Percentiles rank a stretch among this genome's conserved stretches.
These are phyloP conservation scores for Geotrichum europaeum DNA, from an alignment of 1,139 yeast species.

Conservation along the genomic window DNA sequence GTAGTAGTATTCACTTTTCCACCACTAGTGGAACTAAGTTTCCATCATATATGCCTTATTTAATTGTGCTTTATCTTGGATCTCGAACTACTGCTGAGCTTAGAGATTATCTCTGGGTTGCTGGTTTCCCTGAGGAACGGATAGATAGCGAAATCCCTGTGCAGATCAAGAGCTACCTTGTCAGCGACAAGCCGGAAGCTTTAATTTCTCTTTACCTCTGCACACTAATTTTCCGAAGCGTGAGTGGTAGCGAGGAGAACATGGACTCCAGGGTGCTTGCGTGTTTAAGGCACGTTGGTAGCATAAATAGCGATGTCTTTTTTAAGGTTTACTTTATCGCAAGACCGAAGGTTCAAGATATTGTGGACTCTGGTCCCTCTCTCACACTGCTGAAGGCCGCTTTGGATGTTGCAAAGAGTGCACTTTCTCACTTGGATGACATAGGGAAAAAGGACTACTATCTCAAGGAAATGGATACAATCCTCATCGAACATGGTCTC, in stretches of 20 bases:
- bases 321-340: conserved; percentile 14
- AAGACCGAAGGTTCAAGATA: conserved; percentile 13
- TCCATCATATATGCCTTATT: conserved; percentile 38
- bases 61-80: conserved; percentile 52
- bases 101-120: conserved; percentile 41
- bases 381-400: conserved; percentile 12
- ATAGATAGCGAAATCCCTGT: conserved; percentile 24
- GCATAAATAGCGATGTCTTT: conserved; percentile 15
- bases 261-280: conserved; percentile 50
- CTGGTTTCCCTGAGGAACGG: conserved; percentile 41
- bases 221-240: conserved; percentile 46
- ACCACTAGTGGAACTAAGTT: not conserved
- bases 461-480: conserved; percentile 8
- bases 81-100: conserved; percentile 47
- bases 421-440: conserved; percentile 10
- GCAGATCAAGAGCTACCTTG: conserved; percentile 44
- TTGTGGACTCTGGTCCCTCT: conserved; percentile 13
- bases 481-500: conserved; percentile 10
- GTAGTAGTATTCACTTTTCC: conserved; percentile 1
- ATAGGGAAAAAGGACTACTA: not conserved
- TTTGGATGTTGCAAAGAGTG: conserved; percentile 14
- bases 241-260: conserved; percentile 44
- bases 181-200: conserved; percentile 40
- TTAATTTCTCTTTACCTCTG: conserved; percentile 48
- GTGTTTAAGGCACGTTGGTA: conserved; percentile 43